Evolutionary conservation across 768 basidiomycete species (phyloP).

Genomic region (Guyanaporus albipodus): DNA sequence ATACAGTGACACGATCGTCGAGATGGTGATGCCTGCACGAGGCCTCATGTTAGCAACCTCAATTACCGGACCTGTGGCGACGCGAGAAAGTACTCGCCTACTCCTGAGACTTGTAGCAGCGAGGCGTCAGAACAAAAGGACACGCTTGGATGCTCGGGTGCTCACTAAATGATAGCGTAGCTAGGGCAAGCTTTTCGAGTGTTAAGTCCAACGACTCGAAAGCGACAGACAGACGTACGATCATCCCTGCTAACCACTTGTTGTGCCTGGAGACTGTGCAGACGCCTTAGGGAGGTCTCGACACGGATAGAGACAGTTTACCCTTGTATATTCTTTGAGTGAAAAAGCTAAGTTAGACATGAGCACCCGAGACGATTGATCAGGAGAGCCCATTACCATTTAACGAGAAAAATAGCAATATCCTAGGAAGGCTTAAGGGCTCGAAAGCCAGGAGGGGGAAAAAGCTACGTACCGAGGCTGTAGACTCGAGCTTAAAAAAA

Average conservation of each 20-base stretch:
- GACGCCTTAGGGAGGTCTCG: neutral
- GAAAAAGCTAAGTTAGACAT: conserved; percentile 8
- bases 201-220: neutral
- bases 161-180: conserved; percentile 8
- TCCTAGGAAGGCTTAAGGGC: neutral
- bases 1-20: neutral
- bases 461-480: conserved; percentile 10
- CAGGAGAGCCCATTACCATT: conserved; percentile 3
- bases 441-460: neutral
- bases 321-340: conserved; percentile 10
- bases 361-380: neutral
- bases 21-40: conserved; percentile 5
- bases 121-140: no score
- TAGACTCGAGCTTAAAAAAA: conserved; percentile 12
- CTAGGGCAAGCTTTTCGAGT: neutral
- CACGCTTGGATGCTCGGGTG: no score
- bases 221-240: conserved; percentile 3
- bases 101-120: conserved; percentile 1
- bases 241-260: conserved; percentile 4
- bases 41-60: neutral
- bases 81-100: conserved; percentile 1
- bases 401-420: conserved; percentile 9
- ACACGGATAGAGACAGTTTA: neutral
- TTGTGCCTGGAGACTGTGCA: conserved; percentile 7
- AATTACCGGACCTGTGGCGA: no score